Evolutionary conservation across 2,329 filamentous ascomycete genomes (phyloP).

Genomic region (Diaporthe sp.): DNA sequence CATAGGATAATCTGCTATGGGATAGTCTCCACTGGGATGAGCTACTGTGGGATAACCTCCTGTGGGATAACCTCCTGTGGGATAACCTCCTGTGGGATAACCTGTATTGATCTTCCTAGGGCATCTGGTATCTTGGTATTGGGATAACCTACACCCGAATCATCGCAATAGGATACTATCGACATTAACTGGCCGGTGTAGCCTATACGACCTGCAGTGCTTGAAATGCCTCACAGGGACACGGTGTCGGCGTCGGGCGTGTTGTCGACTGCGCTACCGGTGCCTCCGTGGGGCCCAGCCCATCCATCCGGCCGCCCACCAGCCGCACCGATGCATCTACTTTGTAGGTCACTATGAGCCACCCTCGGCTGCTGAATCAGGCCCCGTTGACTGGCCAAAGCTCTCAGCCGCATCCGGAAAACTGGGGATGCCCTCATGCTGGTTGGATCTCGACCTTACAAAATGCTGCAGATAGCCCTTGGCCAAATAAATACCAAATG

Average conservation of each 20-base stretch:
- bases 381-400: conserved; percentile 36
- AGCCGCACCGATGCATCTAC: background rate
- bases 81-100: too few species aligned
- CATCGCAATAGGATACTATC: background rate
- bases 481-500: background rate
- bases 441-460: background rate
- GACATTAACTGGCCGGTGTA: background rate
- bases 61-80: background rate
- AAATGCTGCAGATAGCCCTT: background rate
- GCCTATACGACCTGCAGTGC: background rate
- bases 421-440: conserved; percentile 13
- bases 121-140: background rate
- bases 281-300: conserved; percentile 34
- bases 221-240: conserved; percentile 30
- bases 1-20: background rate
- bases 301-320: conserved; percentile 37
- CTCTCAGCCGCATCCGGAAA: conserved; percentile 33
- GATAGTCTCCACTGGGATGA: too few species aligned
- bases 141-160: background rate
- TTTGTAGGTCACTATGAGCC: background rate
- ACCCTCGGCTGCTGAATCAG: conserved; percentile 37
- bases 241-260: background rate
- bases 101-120: too few species aligned
- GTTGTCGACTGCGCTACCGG: conserved; percentile 31
- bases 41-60: background rate